A percentile compares a stretch with the other conserved stretches of the same genome.
phyloP scores from a whole-genome alignment of 2,329 filamentous ascomycete species.

The Plenodomus lindquistii region DNA sequence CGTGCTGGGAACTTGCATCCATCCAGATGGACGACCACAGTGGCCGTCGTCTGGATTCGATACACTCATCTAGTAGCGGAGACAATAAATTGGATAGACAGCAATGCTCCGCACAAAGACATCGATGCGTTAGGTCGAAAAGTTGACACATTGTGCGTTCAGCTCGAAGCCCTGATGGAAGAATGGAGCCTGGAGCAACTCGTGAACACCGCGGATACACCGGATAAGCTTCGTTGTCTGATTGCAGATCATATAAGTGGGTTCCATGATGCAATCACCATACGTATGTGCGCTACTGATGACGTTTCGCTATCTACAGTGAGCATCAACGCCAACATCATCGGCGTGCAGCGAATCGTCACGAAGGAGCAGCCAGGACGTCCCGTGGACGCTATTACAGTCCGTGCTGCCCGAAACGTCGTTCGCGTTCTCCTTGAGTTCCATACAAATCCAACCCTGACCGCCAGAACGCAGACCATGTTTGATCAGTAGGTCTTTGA shows the following conservation, averaged over 20 bases:
- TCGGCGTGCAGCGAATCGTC: slow-evolving; percentile 27
- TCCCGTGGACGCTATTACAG: slow-evolving; percentile 15
- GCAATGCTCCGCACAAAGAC: background rate
- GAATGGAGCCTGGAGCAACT: slow-evolving; percentile 26
- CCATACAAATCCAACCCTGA: slow-evolving; percentile 1
- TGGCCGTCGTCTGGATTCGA: slow-evolving; percentile 23
- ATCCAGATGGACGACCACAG: slow-evolving; percentile 13
- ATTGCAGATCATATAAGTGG: slow-evolving; percentile 26
- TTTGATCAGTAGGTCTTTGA: slow-evolving; percentile 24
- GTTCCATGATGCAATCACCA: background rate
- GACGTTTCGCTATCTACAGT: slow-evolving; percentile 6
- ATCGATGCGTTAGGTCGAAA: slow-evolving; percentile 7
- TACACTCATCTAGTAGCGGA: slow-evolving; percentile 26
- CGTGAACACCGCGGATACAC: slow-evolving; percentile 9
- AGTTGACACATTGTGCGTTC: slow-evolving; percentile 19
- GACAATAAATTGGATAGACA: slow-evolving; percentile 23
- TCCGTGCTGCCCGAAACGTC: slow-evolving; percentile 30
- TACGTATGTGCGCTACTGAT: background rate
- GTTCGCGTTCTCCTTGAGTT: slow-evolving; percentile 26
- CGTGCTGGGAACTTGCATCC: slow-evolving; percentile 23
- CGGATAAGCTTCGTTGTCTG: slow-evolving; percentile 14
- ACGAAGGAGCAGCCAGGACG: slow-evolving; percentile 4
- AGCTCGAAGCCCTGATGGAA: slow-evolving; percentile 21
- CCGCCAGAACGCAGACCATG: slow-evolving; percentile 9
- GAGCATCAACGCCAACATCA: slow-evolving; percentile 28